Percentiles rank a stretch among this genome's conserved stretches.
These are phyloP conservation scores for Termitomyces sp. DNA, from an alignment of 768 basidiomycete species.

Conservation along the genomic window DNA sequence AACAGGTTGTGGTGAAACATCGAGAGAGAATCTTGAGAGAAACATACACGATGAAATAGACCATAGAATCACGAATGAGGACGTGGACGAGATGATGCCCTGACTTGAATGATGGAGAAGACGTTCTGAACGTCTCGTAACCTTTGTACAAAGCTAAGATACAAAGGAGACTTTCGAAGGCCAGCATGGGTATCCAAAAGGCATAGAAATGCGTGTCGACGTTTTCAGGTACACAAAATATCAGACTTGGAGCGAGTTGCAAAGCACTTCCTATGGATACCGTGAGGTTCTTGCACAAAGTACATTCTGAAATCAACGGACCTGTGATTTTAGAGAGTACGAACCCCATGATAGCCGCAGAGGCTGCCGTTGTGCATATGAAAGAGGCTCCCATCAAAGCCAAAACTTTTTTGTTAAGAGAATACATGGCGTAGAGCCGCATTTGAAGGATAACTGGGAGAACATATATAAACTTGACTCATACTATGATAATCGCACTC, in stretches of 20 bases:
- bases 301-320: conserved; percentile 16
- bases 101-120: conserved; percentile 33
- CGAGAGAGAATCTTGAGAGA: background rate
- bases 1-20: background rate
- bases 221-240: conserved; percentile 38
- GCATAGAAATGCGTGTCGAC: conserved; percentile 43
- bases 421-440: conserved; percentile 61
- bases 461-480: background rate
- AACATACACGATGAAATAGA: conserved; percentile 55
- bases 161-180: conserved; percentile 52
- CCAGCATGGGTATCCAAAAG: conserved; percentile 60
- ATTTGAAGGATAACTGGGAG: conserved; percentile 53
- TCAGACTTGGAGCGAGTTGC: conserved; percentile 15
- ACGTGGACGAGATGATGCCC: conserved; percentile 43
- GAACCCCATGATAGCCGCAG: conserved; percentile 45
- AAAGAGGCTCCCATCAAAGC: conserved; percentile 40
- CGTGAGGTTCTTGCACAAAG: background rate
- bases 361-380: conserved; percentile 31
- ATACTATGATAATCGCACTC: conserved; percentile 8
- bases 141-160: conserved; percentile 43
- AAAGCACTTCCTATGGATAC: conserved; percentile 14
- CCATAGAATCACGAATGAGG: conserved; percentile 51
- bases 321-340: conserved; percentile 38
- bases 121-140: conserved; percentile 36
- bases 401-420: conserved; percentile 47